Evolutionary conservation across 2,329 filamentous ascomycete genomes (phyloP).

Genomic region (Colletotrichum cuscutae): DNA sequence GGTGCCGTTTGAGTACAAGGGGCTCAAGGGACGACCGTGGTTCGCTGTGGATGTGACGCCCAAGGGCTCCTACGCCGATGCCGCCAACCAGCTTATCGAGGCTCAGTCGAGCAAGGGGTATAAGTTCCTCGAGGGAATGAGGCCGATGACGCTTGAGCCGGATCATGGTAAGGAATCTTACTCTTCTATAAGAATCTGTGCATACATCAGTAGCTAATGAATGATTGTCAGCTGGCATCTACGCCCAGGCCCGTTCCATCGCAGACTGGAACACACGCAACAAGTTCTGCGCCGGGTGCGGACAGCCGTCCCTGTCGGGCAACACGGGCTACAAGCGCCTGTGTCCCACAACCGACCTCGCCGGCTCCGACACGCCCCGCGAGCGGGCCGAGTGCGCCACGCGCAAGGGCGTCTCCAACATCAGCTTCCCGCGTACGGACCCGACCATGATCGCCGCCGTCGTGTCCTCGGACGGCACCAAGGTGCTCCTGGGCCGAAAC

Average conservation of each 20-base stretch:
- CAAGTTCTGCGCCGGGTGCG: conserved; percentile 91
- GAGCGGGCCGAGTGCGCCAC: conserved; percentile 80
- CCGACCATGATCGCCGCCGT: conserved; percentile 96
- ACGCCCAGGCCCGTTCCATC: conserved; percentile 87
- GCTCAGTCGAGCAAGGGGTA: conserved; percentile 64
- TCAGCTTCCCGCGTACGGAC: conserved; percentile 91
- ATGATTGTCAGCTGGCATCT: conserved; percentile 77
- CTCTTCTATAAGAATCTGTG: not conserved
- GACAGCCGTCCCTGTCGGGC: conserved; percentile 80
- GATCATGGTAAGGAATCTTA: conserved; percentile 63
- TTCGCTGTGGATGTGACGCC: conserved; percentile 93
- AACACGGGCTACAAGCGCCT: conserved; percentile 84
- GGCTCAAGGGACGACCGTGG: conserved; percentile 82
- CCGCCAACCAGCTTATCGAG: conserved; percentile 61
- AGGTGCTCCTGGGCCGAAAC: conserved; percentile 84
- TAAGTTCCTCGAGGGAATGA: conserved; percentile 73
- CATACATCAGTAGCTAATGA: conserved; percentile 23
- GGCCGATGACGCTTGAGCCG: conserved; percentile 69
- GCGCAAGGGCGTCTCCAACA: conserved; percentile 86
- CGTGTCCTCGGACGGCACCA: conserved; percentile 80
- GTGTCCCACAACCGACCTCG: conserved; percentile 77
- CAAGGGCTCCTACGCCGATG: conserved; percentile 69
- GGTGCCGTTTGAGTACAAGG: conserved; percentile 68
- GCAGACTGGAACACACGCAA: conserved; percentile 96
- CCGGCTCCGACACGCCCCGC: conserved; percentile 54